These are phyloP conservation scores for Sorghum bicolor DNA, from an alignment of 176 grass and related monocot genomes.

Conservation along the genomic window DNA sequence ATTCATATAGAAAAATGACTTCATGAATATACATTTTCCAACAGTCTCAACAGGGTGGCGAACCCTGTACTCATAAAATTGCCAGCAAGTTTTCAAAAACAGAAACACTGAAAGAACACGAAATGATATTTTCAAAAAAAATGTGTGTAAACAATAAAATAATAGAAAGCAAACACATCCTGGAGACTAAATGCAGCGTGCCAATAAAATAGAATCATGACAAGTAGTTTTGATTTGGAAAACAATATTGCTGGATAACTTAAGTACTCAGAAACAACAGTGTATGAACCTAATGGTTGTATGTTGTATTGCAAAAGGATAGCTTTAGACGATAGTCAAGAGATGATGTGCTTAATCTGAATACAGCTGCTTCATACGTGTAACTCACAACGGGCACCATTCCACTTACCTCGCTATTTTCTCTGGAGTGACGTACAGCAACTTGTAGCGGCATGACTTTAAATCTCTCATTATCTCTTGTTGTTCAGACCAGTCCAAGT, in stretches of 20 bases:
- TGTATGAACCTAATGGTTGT: constrained; percentile 10
- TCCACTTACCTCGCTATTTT: constrained; percentile 94
- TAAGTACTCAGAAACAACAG: constrained; percentile 20
- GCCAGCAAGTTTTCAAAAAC: neutral
- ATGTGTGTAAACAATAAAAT: neutral
- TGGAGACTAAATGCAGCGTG: neutral
- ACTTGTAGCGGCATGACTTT: constrained; percentile 67
- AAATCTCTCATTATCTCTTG: constrained; percentile 82
- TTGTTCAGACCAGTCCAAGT: constrained; percentile 71
- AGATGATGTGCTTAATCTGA: constrained; percentile 10
- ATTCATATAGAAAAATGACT: constrained; percentile 48
- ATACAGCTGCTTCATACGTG: neutral
- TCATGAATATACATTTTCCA: constrained; percentile 62
- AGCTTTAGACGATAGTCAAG: neutral
- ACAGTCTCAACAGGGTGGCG: constrained; percentile 60
- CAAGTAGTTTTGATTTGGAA: constrained; percentile 7
- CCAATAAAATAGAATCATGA: neutral
- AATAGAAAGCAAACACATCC: neutral
- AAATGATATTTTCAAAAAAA: neutral
- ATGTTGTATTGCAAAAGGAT: constrained; percentile 3
- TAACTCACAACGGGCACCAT: neutral
- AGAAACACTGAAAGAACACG: neutral
- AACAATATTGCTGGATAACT: neutral
- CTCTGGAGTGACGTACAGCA: constrained; percentile 95
- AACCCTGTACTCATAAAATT: constrained; percentile 36